Percentiles rank a stretch among this genome's conserved stretches.
These are phyloP conservation scores for Elymus sibiricus DNA, from an alignment of 176 grass and related monocot genomes.

Conservation along the genomic window DNA sequence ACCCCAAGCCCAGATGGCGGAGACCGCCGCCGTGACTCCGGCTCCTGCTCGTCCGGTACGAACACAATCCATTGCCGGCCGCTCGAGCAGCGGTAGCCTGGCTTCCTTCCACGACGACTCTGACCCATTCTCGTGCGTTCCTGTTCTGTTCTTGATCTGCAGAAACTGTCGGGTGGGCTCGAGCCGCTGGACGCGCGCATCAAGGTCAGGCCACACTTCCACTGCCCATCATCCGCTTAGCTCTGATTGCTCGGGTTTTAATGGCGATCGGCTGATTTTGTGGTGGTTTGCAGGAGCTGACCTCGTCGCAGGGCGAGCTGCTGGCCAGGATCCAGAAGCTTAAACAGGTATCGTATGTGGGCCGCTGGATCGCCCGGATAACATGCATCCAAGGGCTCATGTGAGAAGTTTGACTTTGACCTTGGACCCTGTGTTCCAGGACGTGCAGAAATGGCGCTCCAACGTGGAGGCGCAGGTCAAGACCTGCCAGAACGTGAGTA, in stretches of 20 bases:
- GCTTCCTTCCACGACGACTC: too few species aligned
- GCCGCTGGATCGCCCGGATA: not conserved
- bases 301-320: slow-evolving; percentile 60
- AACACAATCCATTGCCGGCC: not conserved
- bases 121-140: not conserved
- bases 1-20: slow-evolving; percentile 40
- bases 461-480: slow-evolving; percentile 18
- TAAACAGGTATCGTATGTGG: slow-evolving; percentile 42
- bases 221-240: not conserved
- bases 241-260: not conserved
- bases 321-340: slow-evolving; percentile 57
- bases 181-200: slow-evolving; percentile 34
- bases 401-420: not conserved
- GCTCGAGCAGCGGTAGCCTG: not conserved
- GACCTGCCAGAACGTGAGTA: slow-evolving; percentile 36
- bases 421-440: not conserved
- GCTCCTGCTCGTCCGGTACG: slow-evolving; percentile 18
- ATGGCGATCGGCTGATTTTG: not conserved
- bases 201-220: slow-evolving; percentile 15
- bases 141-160: slow-evolving; percentile 6
- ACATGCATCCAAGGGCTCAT: too few species aligned
- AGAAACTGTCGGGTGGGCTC: slow-evolving; percentile 19
- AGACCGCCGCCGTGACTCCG: not conserved
- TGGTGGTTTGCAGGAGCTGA: slow-evolving; percentile 56
- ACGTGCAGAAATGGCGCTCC: not conserved